Base-by-base conservation (phyloP, 192 early-diverging fungal genomes). In the Radiomyces spectabilis region DNA sequence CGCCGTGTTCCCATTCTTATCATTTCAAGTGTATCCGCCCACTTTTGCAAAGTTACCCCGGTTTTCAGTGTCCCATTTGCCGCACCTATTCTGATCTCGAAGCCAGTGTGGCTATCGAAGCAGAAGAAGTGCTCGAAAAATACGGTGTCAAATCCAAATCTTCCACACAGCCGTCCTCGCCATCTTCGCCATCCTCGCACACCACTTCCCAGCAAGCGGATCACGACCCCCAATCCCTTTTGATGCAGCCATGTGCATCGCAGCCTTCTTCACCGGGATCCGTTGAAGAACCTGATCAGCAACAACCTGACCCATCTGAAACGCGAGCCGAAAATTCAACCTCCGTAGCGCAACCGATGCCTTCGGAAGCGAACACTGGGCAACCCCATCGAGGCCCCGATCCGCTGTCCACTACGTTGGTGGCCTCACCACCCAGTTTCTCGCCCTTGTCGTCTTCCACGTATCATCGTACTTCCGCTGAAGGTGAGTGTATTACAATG, bases 21-120 rank as follows among this genome's bases (percentile, higher is more conserved):
- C 88, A 91, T 61, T 91, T 84, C 70, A 85, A 85, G 60, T 88
- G 86, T 69, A 77, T 86, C 57, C 84, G 80, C 59, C 83, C 85
- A 5, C 60, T 89, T 13, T 65, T 88, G 46, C 75, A 74, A 34
- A 72, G 72, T 34, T 78, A 74, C 57, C 74, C 78, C 1, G 73
- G 73, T 24, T 89, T 91, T 73, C 77, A 68, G 54, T 88, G 88
- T 59, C 84, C 87, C 33, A 72, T 91, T 33, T 91, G 87, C 74
- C 74, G 88, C 34, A 87, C 85, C 34, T 88, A 85, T 48, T 86
- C 86, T 13, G 89, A 91, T 66, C 68, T 91, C 18, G 85, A 85
- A 44, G 84, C 82, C 31, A 83, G 66, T 66, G 84, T 86, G 18
- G 49, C 57, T 21, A 39, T 76, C 24, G 77, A 59, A 51, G 57